Percentiles rank a stretch among this genome's conserved stretches.
phyloP scores from a whole-genome alignment of 345 rosid species.

The Eucalyptus sp. region DNA sequence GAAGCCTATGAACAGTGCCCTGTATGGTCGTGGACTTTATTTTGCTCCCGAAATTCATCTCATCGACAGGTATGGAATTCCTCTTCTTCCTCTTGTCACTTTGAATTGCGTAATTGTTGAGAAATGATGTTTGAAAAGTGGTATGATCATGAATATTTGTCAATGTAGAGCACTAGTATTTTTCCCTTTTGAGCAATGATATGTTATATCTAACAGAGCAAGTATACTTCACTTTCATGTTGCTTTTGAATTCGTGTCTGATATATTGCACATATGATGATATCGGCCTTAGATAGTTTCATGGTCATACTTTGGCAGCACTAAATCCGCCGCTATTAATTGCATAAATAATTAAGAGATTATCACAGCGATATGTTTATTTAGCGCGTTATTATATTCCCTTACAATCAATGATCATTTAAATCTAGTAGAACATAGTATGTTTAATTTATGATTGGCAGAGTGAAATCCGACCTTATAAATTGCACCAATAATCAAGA shows the following conservation, averaged over 20 bases:
- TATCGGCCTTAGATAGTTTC: not conserved
- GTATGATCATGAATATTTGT: not conserved
- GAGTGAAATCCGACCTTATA: conserved; percentile 23
- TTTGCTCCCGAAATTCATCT: conserved; percentile 53
- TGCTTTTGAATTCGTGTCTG: not conserved
- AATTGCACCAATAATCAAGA: not conserved
- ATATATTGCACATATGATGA: not conserved
- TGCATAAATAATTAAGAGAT: not conserved
- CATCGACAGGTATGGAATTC: conserved; percentile 39
- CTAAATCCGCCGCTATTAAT: not conserved
- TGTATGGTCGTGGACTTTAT: conserved; percentile 53
- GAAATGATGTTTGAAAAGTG: not conserved
- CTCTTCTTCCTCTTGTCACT: not conserved
- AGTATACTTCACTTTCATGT: not conserved
- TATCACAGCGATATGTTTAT: not conserved
- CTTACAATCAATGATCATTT: not conserved
- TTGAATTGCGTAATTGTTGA: too few species aligned
- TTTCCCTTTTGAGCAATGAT: not conserved
- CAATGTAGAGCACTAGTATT: not conserved
- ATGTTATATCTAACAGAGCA: not conserved
- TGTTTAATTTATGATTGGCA: not conserved
- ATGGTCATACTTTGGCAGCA: not conserved
- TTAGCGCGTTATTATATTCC: not conserved
- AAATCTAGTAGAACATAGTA: not conserved
- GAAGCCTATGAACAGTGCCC: conserved; percentile 14